Evolutionary conservation across 345 rosid species (phyloP).

Genomic region (Bruguiera sexangula): DNA sequence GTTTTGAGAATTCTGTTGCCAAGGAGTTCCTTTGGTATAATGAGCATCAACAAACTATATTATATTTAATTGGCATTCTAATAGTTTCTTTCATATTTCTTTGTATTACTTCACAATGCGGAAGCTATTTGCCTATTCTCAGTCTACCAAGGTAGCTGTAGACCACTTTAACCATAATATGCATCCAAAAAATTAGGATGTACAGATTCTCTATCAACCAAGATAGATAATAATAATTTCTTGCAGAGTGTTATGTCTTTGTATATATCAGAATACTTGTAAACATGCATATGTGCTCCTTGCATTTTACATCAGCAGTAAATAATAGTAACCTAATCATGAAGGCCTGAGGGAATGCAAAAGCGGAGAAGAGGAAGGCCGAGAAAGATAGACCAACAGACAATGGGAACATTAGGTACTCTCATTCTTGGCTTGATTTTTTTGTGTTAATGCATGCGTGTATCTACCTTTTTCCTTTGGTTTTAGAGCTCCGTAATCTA

Average conservation of each 20-base stretch:
- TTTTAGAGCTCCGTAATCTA: background rate
- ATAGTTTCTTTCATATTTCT: background rate
- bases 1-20: too few relatives aligned
- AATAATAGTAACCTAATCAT: background rate
- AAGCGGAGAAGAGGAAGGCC: conserved; percentile 18
- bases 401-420: conserved; percentile 3
- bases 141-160: too few relatives aligned
- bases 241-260: background rate
- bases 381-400: background rate
- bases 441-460: background rate
- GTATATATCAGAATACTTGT: background rate
- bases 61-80: background rate
- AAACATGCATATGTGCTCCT: background rate
- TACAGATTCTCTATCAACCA: background rate
- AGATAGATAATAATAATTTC: background rate
- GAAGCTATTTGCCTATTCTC: too few relatives aligned
- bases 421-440: background rate
- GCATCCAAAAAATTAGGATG: too few relatives aligned
- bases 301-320: background rate
- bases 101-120: background rate
- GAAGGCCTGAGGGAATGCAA: conserved; percentile 3
- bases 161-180: too few relatives aligned
- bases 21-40: background rate
- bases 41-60: background rate
- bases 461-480: background rate